Evolutionary conservation across 2,329 filamentous ascomycete genomes (phyloP).

Genomic region (Diplodia seriata): DNA sequence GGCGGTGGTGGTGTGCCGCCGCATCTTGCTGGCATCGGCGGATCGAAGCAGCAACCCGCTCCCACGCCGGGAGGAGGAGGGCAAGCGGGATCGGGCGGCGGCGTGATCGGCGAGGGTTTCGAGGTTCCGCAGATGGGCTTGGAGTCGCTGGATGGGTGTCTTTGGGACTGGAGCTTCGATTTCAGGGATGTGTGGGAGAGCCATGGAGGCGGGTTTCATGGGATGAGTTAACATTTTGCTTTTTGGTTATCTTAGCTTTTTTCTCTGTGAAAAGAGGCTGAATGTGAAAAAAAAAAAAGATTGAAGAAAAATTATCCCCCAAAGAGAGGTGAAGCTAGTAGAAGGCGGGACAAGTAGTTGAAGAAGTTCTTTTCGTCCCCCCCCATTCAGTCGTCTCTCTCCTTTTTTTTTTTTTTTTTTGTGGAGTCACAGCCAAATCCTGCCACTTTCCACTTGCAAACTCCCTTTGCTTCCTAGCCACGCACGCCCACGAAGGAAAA

Average conservation of each 20-base stretch:
- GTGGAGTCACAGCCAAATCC: no score
- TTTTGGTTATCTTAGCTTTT: neutral
- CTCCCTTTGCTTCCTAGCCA: no score
- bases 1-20: neutral
- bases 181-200: constrained; percentile 28
- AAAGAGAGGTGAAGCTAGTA: neutral
- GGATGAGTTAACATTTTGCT: constrained; percentile 11
- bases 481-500: neutral
- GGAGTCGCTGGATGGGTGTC: constrained; percentile 23
- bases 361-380: neutral
- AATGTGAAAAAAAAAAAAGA: neutral
- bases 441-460: neutral
- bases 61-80: neutral
- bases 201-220: constrained; percentile 21
- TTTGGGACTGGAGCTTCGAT: constrained; percentile 32
- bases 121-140: constrained; percentile 28
- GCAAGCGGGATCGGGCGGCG: neutral
- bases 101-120: neutral
- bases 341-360: no score
- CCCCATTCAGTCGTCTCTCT: neutral
- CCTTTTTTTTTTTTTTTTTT: neutral
- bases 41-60: neutral
- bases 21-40: neutral
- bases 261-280: neutral
- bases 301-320: neutral